phyloP scores from a whole-genome alignment of 805 yeast species.

The Priceomyces castillae region DNA sequence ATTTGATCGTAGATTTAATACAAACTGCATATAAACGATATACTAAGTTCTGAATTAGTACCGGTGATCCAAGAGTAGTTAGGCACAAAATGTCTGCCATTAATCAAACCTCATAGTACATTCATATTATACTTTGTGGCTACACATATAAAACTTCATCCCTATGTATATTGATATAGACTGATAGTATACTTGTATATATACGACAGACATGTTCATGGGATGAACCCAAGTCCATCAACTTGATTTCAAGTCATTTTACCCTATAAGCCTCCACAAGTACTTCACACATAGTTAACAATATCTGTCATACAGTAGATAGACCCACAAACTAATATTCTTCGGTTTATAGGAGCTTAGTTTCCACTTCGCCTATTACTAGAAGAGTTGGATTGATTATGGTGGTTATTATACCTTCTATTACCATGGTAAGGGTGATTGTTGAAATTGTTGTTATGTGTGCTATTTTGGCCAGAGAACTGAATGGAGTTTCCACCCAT shows the following conservation, averaged over 20 bases:
- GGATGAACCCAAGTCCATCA: neutral
- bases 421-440: slow-evolving; percentile 13
- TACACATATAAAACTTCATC: neutral
- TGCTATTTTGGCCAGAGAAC: slow-evolving; percentile 8
- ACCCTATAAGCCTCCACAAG: no score
- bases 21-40: neutral
- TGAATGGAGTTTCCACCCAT: slow-evolving; percentile 15
- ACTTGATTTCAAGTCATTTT: neutral
- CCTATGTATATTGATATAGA: neutral
- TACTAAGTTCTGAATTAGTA: no score
- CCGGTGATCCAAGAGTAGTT: no score
- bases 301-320: no score
- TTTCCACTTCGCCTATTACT: slow-evolving; percentile 13
- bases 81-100: no score
- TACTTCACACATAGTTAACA: no score
- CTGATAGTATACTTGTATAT: neutral
- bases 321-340: no score
- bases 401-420: slow-evolving; percentile 14
- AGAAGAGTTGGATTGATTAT: slow-evolving; percentile 6
- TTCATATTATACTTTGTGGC: no score
- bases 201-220: neutral
- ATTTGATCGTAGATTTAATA: neutral
- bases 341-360: neutral
- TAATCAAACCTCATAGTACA: no score
- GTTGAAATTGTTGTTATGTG: slow-evolving; percentile 9